Base-by-base conservation (phyloP, 306 rosid genomes). In the Medicago lupulina region DNA sequence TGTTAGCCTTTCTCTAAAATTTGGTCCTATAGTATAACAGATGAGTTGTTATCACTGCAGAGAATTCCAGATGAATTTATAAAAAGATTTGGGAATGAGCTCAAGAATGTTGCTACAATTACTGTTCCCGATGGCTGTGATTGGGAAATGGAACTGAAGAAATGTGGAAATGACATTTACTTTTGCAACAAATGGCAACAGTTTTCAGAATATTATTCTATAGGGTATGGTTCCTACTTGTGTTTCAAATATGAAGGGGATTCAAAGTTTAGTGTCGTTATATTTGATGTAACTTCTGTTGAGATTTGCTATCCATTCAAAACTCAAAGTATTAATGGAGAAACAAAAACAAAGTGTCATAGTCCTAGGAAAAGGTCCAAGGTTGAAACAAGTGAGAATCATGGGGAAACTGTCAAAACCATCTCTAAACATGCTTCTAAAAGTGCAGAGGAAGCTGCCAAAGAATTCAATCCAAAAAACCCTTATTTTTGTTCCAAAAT, bases 241-340 rank as follows among this genome's bases (percentile, higher is more conserved):
- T 16, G 60, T 25, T 82, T 82, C 50, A 61, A 31, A 46, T 82
- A 71, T 16, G 38, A 19, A 23, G 82, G 81, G 12, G 58, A 65
- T 46, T 82, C 85, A 19, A 28, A 71, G 3, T 82, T 82, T 46
- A 12, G 3, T 46, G 85, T 76, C 36, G 47, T 76, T 13, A 82
- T 82, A 58, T 76, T 71, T 64, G 85, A 82, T 58, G 13, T 6
- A n/a, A 76, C 71, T 71, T 71, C 66, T 23, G 55, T 74, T 16
- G 85, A 82, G 70, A 76, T 82, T 65, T 36, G 19, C 46, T 82
- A 82, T 72, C 85, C 85, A 19, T 10, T 19, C 7, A 55, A 55
- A 55, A 55, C 14, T 19, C 5, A 14, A 19, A 13, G 40, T 60
- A 6, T 18, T 6, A 57, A 57, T 57, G 63, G 2, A 21, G 63